Conservation (phyloP, 208 protist species). For the Leishmania turanica region DNA sequence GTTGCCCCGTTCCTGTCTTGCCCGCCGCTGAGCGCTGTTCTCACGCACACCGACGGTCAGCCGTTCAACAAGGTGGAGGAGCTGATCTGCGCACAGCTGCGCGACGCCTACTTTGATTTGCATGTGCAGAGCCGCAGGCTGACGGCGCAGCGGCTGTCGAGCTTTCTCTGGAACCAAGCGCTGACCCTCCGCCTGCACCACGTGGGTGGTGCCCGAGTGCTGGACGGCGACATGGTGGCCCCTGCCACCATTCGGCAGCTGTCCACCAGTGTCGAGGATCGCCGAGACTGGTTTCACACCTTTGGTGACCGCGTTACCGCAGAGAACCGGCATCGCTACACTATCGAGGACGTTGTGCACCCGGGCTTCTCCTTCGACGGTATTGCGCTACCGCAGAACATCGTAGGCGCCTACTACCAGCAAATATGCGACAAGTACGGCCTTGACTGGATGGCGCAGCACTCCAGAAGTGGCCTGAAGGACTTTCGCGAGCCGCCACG, state of each 20-base stretch:
- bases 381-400: conserved; percentile 66
- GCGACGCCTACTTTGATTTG: conserved; percentile 82
- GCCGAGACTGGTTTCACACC: conserved; percentile 42
- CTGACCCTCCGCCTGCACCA: conserved; percentile 79
- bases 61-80: conserved; percentile 29
- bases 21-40: conserved; percentile 46
- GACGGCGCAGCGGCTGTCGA: conserved; percentile 77
- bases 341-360: conserved; percentile 82
- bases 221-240: conserved; percentile 72
- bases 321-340: conserved; percentile 41
- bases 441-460: conserved; percentile 75
- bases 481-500: conserved; percentile 86
- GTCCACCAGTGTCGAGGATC: conserved; percentile 35
- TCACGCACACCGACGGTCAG: conserved; percentile 27
- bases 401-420: conserved; percentile 66
- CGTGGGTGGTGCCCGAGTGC: conserved; percentile 46
- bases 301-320: conserved; percentile 42
- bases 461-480: conserved; percentile 50
- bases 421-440: conserved; percentile 78
- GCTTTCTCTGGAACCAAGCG: conserved; percentile 89
- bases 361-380: conserved; percentile 84
- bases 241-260: conserved; percentile 45
- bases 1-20: conserved; percentile 66
- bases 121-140: conserved; percentile 57
- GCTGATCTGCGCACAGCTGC: conserved; percentile 67